Evolutionary conservation across 2,329 filamentous ascomycete species (phyloP), one percentile per base, ranked within the genome.

Genomic region (Clonostachys byssicola): DNA sequence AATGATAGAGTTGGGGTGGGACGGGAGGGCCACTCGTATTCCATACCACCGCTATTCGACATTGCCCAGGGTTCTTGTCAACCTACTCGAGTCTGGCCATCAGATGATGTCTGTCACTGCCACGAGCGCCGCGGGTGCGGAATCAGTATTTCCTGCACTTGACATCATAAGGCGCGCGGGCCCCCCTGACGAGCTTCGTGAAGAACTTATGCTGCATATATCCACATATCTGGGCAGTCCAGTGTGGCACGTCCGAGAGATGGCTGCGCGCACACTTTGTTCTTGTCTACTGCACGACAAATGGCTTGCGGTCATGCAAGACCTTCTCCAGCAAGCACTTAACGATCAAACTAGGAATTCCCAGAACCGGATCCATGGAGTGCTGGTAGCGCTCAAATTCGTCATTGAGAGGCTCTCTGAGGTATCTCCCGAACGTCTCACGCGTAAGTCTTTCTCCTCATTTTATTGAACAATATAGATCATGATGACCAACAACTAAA

Each of bases 171-270:
- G 88, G 43, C 79, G 88, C 45, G 85, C 85, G 12, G 80, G 82
- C 0, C 82, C 88, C 1, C 87, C 88, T 0, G 73, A 78, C 20
- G 61, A 73, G 4, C 66, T 80, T 49, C 71, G 77, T 2, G 66
- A 72, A 2, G 72, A 78, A 42, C 77, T 91, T 6, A 75, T 80
- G 54, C 56, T 64, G 4, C 73, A 79, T 42, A 81, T 92, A 8
- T 64, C 76, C 7, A 73, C 71, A 40, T 83, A 92, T 47, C 72
- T 90, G 5, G 77, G 73, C 12, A 90, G 85, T 51, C 77, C 77
- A 1, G 79, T 89, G 16, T 94, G 89, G 89, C 87, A 91, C 59
- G 81, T 94, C 7, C 76, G 89, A 44, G 88, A 92, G 56, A 89
- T 92, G 61, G 87, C 89, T 1, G 88, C 89, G 0, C 77, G 86